Conservation (phyloP, 768 basidiomycete genomes). For the Tricholoma sp. region DNA sequence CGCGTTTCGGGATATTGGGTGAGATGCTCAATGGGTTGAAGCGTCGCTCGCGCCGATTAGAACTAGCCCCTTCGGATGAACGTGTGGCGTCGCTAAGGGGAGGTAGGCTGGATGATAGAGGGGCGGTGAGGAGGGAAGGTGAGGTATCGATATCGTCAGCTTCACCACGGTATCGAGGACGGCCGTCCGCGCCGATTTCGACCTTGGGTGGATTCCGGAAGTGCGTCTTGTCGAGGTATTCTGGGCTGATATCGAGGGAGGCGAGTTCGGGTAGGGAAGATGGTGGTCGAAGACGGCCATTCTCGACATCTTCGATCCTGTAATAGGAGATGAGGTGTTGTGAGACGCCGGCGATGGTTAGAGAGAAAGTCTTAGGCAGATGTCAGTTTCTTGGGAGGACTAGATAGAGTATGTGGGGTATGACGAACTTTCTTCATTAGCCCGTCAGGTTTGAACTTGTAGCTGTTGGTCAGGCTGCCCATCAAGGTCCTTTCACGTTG, state of each 20-base stretch:
- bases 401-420: neutral
- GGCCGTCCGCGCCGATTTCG: slow-evolving; percentile 78
- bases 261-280: slow-evolving; percentile 86
- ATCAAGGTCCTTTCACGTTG: slow-evolving; percentile 77
- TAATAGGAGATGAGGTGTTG: slow-evolving; percentile 97
- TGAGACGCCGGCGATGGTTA: slow-evolving; percentile 76
- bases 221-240: slow-evolving; percentile 86
- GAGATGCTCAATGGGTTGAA: slow-evolving; percentile 12
- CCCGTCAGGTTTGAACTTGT: slow-evolving; percentile 90
- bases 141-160: slow-evolving; percentile 63
- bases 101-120: slow-evolving; percentile 41
- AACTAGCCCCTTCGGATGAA: slow-evolving; percentile 25
- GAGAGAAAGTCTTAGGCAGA: slow-evolving; percentile 74
- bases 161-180: slow-evolving; percentile 78
- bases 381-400: neutral
- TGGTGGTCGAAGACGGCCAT: slow-evolving; percentile 82
- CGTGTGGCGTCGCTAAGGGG: slow-evolving; percentile 43
- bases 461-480: slow-evolving; percentile 87
- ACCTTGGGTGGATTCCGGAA: slow-evolving; percentile 90
- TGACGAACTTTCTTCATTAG: slow-evolving; percentile 91
- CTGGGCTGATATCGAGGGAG: slow-evolving; percentile 78
- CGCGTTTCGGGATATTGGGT: slow-evolving; percentile 7
- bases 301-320: slow-evolving; percentile 84
- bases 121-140: slow-evolving; percentile 34
- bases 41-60: slow-evolving; percentile 12